Evolutionary conservation across 1,139 yeast genomes (phyloP).

Genomic region (Saccharomycopsis hybrid): DNA sequence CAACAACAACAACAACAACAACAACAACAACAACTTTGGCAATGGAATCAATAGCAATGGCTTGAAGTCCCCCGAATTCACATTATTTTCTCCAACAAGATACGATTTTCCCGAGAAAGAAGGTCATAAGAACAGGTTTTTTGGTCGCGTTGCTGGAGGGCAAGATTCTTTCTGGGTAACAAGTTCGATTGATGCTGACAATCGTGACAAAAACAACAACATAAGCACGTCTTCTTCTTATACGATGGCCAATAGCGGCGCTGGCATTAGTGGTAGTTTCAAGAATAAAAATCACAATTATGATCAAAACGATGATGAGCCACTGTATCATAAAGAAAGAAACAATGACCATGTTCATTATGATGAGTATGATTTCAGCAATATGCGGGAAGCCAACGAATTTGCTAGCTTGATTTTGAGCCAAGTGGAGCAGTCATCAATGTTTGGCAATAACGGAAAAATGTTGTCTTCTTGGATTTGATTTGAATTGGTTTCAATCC

Average conservation of each 20-base stretch:
- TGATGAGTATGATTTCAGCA: conserved; percentile 6
- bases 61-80: conserved; percentile 15
- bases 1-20: background rate
- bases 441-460: background rate
- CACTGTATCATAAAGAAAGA: background rate
- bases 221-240: too few species aligned
- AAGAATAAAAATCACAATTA: background rate
- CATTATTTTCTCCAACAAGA: conserved; percentile 19
- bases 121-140: background rate
- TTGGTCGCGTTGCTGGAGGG: background rate
- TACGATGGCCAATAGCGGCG: too few species aligned
- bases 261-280: too few species aligned
- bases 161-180: background rate
- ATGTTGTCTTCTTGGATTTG: background rate
- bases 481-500: background rate
- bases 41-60: background rate
- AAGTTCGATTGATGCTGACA: too few species aligned
- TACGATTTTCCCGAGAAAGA: conserved; percentile 5
- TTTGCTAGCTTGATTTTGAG: conserved; percentile 10
- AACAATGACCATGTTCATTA: too few species aligned
- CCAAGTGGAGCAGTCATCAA: background rate
- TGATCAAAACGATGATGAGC: background rate
- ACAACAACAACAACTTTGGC: background rate
- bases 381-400: conserved; percentile 9
- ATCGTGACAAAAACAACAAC: too few species aligned